These are phyloP conservation scores for Polyplosphaeria fusca DNA, from an alignment of 495 filamentous ascomycete species.

Conservation along the genomic window DNA sequence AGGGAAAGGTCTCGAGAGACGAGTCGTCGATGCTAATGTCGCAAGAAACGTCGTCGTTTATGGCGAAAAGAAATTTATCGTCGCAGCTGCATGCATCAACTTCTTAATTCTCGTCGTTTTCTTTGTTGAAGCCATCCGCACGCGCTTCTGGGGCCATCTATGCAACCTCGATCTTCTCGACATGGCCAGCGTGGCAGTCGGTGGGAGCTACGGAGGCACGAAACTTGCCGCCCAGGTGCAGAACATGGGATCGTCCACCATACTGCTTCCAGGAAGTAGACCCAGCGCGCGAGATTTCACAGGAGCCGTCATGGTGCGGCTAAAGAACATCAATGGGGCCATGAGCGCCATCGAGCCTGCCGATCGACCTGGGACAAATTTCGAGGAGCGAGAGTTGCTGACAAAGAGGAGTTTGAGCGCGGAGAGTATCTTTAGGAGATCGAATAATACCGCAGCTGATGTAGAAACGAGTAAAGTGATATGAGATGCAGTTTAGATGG, in stretches of 20 bases:
- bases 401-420: no score
- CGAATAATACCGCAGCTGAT: no score
- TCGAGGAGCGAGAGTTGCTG: no score
- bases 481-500: no score
- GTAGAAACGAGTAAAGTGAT: no score
- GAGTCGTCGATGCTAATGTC: background rate
- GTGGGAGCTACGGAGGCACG: background rate
- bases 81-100: background rate
- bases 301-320: background rate
- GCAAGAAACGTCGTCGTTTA: background rate
- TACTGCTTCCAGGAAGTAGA: no score
- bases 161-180: background rate
- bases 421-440: no score
- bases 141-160: background rate
- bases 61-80: background rate
- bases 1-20: no score
- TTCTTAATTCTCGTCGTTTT: background rate
- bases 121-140: background rate
- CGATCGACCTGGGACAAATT: no score
- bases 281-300: background rate
- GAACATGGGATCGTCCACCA: background rate
- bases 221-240: background rate
- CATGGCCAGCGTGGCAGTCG: background rate
- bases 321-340: background rate
- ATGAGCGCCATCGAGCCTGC: background rate